Evolutionary conservation across 148 eudicot species (phyloP).

Genomic region (Vaccinium vitisidaea): DNA sequence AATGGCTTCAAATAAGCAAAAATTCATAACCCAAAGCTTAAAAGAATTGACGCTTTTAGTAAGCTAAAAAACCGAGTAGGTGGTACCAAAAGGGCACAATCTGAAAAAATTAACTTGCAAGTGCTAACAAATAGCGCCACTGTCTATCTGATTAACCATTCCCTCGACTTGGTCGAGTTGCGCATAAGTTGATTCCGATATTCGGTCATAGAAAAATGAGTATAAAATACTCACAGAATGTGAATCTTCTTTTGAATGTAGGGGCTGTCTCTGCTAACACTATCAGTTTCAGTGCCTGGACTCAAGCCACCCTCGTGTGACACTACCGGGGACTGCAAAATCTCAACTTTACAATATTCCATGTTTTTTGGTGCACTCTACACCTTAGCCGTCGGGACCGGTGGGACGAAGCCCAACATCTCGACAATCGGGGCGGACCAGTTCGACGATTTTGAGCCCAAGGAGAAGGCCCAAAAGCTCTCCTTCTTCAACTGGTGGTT

Average conservation of each 20-base stretch:
- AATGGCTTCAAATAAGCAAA: no score
- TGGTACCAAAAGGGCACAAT: no score
- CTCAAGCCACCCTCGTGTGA: constrained; percentile 59
- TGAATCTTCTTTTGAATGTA: neutral
- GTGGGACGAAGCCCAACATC: constrained; percentile 85
- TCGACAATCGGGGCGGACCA: constrained; percentile 86
- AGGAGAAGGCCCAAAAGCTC: constrained; percentile 64
- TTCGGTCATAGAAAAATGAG: neutral
- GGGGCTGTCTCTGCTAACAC: constrained; percentile 71
- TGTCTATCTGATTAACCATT: neutral
- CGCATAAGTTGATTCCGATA: accelerated
- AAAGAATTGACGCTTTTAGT: no score
- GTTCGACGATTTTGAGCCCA: constrained; percentile 71
- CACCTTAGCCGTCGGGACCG: constrained; percentile 72
- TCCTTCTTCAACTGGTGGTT: constrained; percentile 94
- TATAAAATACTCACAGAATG: neutral
- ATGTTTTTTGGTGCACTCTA: constrained; percentile 74
- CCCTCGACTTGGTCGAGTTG: no score
- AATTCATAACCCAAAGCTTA: no score
- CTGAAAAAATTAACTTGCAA: no score
- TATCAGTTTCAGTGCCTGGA: constrained; percentile 59
- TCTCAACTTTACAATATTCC: constrained; percentile 54
- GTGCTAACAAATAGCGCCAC: no score
- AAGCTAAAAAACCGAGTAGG: no score
- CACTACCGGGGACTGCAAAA: constrained; percentile 38